Percentiles rank a stretch among this genome's conserved stretches.
Conservation (phyloP, 176 grass and related monocot species). For the Urochloa ruziziensis region DNA sequence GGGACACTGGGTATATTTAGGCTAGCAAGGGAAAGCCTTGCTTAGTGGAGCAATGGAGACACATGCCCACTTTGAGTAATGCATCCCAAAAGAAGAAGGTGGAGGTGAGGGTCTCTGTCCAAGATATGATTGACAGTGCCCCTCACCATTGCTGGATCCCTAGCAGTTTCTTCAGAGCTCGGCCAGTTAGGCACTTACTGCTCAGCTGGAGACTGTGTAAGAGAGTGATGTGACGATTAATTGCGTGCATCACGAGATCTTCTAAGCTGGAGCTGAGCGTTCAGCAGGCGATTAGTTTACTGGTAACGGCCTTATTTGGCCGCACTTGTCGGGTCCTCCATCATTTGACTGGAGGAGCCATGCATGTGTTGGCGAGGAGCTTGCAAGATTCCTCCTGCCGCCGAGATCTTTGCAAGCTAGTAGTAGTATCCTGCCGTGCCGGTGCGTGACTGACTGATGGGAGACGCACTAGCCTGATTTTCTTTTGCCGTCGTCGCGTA, state of each 20-base stretch:
- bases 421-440: slow-evolving; percentile 14
- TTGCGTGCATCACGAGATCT: slow-evolving; percentile 7
- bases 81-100: background rate
- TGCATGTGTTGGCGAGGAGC: slow-evolving; percentile 42
- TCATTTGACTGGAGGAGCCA: slow-evolving; percentile 38
- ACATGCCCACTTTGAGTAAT: slow-evolving; percentile 15
- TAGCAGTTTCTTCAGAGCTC: slow-evolving; percentile 1
- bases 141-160: background rate
- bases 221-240: slow-evolving; percentile 8
- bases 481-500: slow-evolving; percentile 22
- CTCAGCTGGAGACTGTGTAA: background rate
- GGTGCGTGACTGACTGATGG: slow-evolving; percentile 40
- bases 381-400: slow-evolving; percentile 50
- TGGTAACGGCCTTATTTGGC: slow-evolving; percentile 43
- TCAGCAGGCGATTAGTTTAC: slow-evolving; percentile 24
- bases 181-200: slow-evolving; percentile 16
- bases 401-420: slow-evolving; percentile 40
- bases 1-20: background rate
- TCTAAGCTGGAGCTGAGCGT: slow-evolving; percentile 18
- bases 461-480: background rate
- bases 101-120: slow-evolving; percentile 21
- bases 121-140: slow-evolving; percentile 9
- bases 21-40: slow-evolving; percentile 1
- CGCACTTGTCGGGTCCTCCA: slow-evolving; percentile 39
- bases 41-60: slow-evolving; percentile 24